Evolutionary conservation across 768 basidiomycete genomes (phyloP), one percentile per base, ranked within the genome.

Genomic region (Suillus lakei): DNA sequence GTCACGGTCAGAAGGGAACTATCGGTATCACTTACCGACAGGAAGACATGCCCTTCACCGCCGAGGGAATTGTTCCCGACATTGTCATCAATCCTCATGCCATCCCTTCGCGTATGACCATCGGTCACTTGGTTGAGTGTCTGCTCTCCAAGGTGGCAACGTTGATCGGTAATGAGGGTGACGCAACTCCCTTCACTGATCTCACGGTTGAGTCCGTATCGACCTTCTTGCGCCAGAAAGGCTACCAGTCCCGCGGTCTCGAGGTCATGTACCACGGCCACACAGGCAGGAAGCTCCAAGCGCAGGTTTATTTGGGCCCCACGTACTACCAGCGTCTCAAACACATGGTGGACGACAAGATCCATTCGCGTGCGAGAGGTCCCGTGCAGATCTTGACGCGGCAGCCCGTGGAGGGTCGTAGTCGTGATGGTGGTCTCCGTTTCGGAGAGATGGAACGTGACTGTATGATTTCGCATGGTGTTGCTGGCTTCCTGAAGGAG

Each of bases 401-500:
- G 58, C 98, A 99, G 74, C 98, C 98, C 15, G 98, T 99, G 18
- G 98, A 99, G 76, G 98, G 98, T 86, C 87, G 98, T 79, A 95
- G 93, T 86, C 88, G 98, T 81, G 98, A 99, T 74, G 98, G 98
- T 83, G 98, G 98, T 78, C 81, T 99, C 68, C 95, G 98, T 73
- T 99, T 99, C 84, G 98, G 98, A 84, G 98, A 99, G 86, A 99
- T 99, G 98, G 98, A 99, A 76, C 93, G 95, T 77, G 97, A 98
- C 87, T 99, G 98, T 77, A 99, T 99, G 98, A 97, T 99, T 67
- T 98, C 98, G 28, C 98, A 99, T 82, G 98, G 98, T 76, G 96
- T 99, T 68, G 97, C 98, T 54, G 95, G 88, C 2, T 99, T 99
- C 88, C 79, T 99, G 79, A 98, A 98, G 80, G 98, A 99, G 81